phyloP scores from a whole-genome alignment of 164 flowering plant genomes.

The Vitis riparia region DNA sequence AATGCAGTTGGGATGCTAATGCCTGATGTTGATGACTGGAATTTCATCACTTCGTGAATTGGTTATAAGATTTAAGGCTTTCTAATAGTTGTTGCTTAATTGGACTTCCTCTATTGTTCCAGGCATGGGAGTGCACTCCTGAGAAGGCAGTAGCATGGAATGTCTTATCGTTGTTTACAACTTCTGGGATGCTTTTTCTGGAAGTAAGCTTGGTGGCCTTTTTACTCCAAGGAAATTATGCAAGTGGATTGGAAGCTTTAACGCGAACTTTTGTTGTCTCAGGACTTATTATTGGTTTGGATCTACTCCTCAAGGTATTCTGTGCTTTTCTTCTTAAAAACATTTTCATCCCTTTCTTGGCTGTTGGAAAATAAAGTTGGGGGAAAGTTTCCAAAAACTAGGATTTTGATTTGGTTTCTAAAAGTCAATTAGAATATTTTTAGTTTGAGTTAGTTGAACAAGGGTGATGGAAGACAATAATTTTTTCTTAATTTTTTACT shows the following conservation, averaged over 20 bases:
- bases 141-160: conserved; percentile 58
- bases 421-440: too few species aligned
- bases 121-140: conserved; percentile 70
- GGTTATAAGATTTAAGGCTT: too few species aligned
- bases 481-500: too few species aligned
- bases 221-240: conserved; percentile 43
- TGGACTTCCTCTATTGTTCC: not conserved
- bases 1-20: too few species aligned
- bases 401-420: too few species aligned
- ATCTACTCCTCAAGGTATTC: conserved; percentile 72
- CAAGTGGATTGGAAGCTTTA: conserved; percentile 72
- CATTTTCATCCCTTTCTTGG: not conserved
- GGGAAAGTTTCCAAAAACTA: too few species aligned
- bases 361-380: too few species aligned
- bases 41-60: too few species aligned
- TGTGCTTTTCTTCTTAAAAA: not conserved
- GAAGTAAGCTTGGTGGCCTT: conserved; percentile 71
- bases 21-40: too few species aligned
- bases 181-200: conserved; percentile 59
- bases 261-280: conserved; percentile 74
- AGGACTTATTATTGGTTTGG: conserved; percentile 67
- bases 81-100: too few species aligned
- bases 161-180: conserved; percentile 49
- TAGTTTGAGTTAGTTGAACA: too few species aligned
- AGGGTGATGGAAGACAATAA: too few species aligned